phyloP scores from a whole-genome alignment of 2,329 filamentous ascomycete genomes.

The Acrocalymma vagum region DNA sequence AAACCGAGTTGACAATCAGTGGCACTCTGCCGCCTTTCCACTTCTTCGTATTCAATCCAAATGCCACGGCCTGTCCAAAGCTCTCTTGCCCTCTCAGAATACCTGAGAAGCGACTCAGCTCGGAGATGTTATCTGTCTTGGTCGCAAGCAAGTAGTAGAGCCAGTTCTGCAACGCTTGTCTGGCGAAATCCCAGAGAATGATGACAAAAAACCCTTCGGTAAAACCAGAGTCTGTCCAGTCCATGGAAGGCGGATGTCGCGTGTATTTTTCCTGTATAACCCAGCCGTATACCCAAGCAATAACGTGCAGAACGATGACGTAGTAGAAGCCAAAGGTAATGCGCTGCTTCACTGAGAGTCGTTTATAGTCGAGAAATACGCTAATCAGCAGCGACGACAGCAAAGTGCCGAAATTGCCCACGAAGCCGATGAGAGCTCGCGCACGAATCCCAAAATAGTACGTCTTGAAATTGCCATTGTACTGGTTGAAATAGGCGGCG shows the following conservation, averaged over 20 bases:
- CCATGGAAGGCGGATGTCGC: constrained; percentile 47
- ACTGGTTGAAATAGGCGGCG: constrained; percentile 57
- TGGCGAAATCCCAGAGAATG: constrained; percentile 59
- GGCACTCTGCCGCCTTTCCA: constrained; percentile 56
- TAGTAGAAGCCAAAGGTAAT: constrained; percentile 57
- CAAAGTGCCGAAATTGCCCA: constrained; percentile 52
- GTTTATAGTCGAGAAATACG: constrained; percentile 54
- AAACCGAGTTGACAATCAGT: constrained; percentile 49
- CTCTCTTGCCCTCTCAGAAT: constrained; percentile 56
- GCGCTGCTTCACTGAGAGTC: constrained; percentile 50
- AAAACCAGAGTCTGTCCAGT: constrained; percentile 54
- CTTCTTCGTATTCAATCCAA: constrained; percentile 52
- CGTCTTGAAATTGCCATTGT: constrained; percentile 58
- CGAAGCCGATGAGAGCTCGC: constrained; percentile 58
- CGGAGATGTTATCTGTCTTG: constrained; percentile 65
- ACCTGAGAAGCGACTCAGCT: constrained; percentile 55
- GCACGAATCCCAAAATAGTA: constrained; percentile 59
- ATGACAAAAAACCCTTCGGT: constrained; percentile 59
- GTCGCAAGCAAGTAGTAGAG: constrained; percentile 64
- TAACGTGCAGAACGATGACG: constrained; percentile 54
- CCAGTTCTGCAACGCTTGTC: constrained; percentile 64
- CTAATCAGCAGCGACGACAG: constrained; percentile 57
- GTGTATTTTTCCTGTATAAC: constrained; percentile 63
- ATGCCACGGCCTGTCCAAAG: constrained; percentile 55
- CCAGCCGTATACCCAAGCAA: constrained; percentile 63